Base-by-base conservation (phyloP, 2,329 filamentous ascomycete genomes). In the Aspergillus flavus region DNA sequence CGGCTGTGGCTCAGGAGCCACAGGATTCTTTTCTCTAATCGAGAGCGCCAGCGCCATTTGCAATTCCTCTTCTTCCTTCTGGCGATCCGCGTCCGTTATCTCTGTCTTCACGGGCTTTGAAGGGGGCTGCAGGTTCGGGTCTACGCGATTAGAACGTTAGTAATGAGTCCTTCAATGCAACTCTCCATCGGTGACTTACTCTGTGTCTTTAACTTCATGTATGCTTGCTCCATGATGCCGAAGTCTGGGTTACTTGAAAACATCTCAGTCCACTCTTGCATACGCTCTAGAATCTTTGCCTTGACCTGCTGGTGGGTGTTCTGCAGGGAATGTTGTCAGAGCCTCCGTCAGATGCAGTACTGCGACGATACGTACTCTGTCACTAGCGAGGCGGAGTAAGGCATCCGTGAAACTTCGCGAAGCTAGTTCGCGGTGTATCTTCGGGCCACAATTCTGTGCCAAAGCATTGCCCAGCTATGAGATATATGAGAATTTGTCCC, bases 261-360 rank as follows among this genome's bases (percentile, higher is more conserved):
- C 92, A 97, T 96, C 73, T 95, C 92, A 62, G 91, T 89, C 95
- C 95, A 99, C 68, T 94, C 92, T 77, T 91, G 90, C 93, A 98
- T 98, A 69, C 94, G 89, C 83, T 98, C 94, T 63, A 98, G 81
- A 68, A 99, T 97, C 86, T 97, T 98, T 68, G 92, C 88, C 81
- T 98, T 98, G 76, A 99, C 95, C 78, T 97, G 93, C 75, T 91
- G 90, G 78, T 98, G 95, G 58, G 94, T 97, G 78, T 96, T 99
- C 80, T 87, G 64, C 3, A 50, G 43, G 19, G 45, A 34, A n/a
- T 30, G 48, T 56, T 57, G 63, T 65, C 57, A 63, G 48, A 16
- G 53, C 45, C 14, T 9, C 26, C 23, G 30, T 16, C 3, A 9
- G 45, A 53, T 57, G 14, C 6, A 19, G 21, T 12, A 16, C 9